A percentile compares a stretch with the other conserved stretches of the same genome.
Evolutionary conservation across 495 filamentous ascomycete species (phyloP).

Genomic region (Penicillium coffeae): DNA sequence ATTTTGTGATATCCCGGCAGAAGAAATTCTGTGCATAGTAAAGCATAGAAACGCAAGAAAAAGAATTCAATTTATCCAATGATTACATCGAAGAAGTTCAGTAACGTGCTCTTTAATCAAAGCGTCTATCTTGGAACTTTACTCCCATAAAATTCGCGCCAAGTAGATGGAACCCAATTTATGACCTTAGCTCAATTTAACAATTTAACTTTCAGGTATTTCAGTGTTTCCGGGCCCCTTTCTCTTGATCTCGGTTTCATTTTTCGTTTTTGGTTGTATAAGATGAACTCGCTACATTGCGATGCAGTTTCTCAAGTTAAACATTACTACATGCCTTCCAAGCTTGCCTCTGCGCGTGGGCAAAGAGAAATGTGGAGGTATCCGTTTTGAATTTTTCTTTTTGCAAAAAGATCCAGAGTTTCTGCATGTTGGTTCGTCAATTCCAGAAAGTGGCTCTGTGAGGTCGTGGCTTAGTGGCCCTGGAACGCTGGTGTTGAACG

Average conservation of each 20-base stretch:
- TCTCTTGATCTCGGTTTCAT: not conserved
- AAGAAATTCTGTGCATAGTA: slow-evolving; percentile 10
- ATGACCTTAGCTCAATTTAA: not conserved
- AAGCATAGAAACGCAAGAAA: slow-evolving; percentile 1
- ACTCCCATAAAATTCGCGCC: not conserved
- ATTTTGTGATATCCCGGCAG: slow-evolving; percentile 16
- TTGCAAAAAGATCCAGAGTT: not conserved
- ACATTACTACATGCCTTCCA: slow-evolving; percentile 14
- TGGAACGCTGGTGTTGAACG: slow-evolving; percentile 31
- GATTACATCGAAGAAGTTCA: slow-evolving; percentile 2
- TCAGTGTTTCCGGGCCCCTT: not conserved
- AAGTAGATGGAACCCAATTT: not conserved
- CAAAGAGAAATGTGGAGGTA: no score
- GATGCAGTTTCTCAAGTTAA: slow-evolving; percentile 2
- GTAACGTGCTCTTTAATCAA: not conserved
- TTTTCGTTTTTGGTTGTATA: not conserved
- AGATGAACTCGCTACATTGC: not conserved
- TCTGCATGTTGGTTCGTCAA: slow-evolving; percentile 6
- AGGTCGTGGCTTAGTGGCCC: slow-evolving; percentile 20
- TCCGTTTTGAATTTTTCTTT: slow-evolving; percentile 14
- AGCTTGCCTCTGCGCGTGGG: no score
- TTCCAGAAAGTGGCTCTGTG: slow-evolving; percentile 36
- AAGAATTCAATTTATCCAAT: slow-evolving; percentile 2
- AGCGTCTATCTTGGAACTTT: not conserved
- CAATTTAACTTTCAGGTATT: not conserved